Percentiles rank a stretch among this genome's conserved stretches.
These are phyloP conservation scores for Irpex sp. DNA, from an alignment of 1,284 basidiomycete species.

Conservation along the genomic window DNA sequence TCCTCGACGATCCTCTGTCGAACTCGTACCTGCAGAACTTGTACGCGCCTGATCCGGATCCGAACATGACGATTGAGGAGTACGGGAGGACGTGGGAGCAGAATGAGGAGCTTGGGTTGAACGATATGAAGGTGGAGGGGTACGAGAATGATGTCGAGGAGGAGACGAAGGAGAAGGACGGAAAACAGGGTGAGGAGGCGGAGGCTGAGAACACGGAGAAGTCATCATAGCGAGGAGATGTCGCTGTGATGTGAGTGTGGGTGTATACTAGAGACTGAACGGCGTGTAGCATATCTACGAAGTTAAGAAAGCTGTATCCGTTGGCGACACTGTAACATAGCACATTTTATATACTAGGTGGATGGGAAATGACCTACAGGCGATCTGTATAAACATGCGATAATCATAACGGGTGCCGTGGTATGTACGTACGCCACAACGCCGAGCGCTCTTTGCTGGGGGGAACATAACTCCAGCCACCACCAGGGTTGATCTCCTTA, in stretches of 20 bases:
- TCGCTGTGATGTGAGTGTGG: no score
- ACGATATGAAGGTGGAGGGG: slow-evolving; percentile 95
- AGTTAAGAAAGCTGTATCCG: no score
- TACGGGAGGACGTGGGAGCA: slow-evolving; percentile 92
- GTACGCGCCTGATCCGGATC: slow-evolving; percentile 93
- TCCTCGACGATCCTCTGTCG: slow-evolving; percentile 95
- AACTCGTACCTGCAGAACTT: slow-evolving; percentile 98
- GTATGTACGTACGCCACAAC: no score
- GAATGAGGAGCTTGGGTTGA: slow-evolving; percentile 96
- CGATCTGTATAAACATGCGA: no score
- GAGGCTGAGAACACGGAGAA: slow-evolving; percentile 10
- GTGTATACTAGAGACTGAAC: neutral
- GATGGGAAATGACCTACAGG: no score
- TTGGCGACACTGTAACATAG: no score
- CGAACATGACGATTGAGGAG: slow-evolving; percentile 87
- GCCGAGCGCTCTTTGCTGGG: no score
- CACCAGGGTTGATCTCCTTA: neutral
- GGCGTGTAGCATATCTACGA: neutral
- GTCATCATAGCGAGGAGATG: neutral
- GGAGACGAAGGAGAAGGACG: slow-evolving; percentile 21
- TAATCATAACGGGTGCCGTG: no score
- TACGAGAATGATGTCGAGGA: slow-evolving; percentile 61
- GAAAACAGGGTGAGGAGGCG: neutral
- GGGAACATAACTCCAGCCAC: neutral
- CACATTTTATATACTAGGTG: no score